Base-by-base conservation (phyloP, 257 asterid species). In the Salvia rosmarinus region DNA sequence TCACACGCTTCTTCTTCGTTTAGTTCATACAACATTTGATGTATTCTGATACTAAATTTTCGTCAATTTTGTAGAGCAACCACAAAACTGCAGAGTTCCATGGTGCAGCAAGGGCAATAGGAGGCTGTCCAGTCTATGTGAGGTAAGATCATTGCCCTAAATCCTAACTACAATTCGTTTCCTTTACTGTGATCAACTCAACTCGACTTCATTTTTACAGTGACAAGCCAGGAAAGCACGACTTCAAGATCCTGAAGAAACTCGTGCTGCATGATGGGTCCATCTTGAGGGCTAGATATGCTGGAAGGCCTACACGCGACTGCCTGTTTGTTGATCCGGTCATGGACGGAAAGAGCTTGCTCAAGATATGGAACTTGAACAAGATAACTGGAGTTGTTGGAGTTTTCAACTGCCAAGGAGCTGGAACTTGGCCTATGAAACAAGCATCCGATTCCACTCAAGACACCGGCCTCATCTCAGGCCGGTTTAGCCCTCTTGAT, bases 331-430 rank as follows among this genome's bases (percentile, higher is more conserved):
- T 70, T 7, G 89, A 85, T 62, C 79, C 88, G 0, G 78, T 83
- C 44, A 78, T 77, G 78, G 88, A 87, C 46, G 82, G 77, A 6
- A 75, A 75, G 71, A 84, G n/a, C n/a, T n/a, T n/a, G n/a, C n/a
- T n/a, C n/a, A 87, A 87, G 61, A 85, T 85, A 11, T 87, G 94
- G 89, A 87, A 85, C 68, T 69, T 83, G 77, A 85, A 87, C 32
- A 79, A 82, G 66, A 49, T 75, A 32, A 68, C 89, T 2, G 89
- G 89, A 23, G 77, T 85, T 7, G 50, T 85, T 2, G 90, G 89
- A 9, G 77, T 79, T 39, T 85, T 85, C 37, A 85, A 85, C 83
- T 87, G 86, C 80, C 90, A 85, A 85, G 94, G 86, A 60, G 85
- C 82, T 4, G 94, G 87, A 49, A 17, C 21, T 49, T 82, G 88